phyloP scores from a whole-genome alignment of 2,329 filamentous ascomycete species.

The Ascochyta pisi region DNA sequence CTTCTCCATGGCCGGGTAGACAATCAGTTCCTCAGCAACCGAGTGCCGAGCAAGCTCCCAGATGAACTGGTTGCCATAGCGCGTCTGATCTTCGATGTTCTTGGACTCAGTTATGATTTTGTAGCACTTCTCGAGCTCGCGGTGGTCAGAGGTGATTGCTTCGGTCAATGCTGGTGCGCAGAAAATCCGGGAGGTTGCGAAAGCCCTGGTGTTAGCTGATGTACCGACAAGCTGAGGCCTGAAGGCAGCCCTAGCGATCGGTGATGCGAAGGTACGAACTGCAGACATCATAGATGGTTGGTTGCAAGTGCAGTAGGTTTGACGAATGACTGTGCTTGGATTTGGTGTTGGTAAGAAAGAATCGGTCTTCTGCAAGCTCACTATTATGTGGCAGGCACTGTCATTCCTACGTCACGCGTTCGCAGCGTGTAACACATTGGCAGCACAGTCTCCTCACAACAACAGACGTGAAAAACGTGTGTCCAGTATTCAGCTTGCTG shows the following conservation, averaged over 20 bases:
- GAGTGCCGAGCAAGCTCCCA: constrained; percentile 62
- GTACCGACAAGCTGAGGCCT: not conserved
- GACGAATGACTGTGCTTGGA: not conserved
- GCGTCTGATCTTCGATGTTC: constrained; percentile 53
- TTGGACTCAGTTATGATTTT: constrained; percentile 49
- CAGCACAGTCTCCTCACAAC: not conserved
- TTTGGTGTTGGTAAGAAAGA: not conserved
- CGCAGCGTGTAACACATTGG: constrained; percentile 1
- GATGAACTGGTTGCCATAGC: constrained; percentile 60
- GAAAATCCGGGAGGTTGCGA: constrained; percentile 1
- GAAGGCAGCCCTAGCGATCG: constrained; percentile 13
- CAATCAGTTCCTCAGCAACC: constrained; percentile 58
- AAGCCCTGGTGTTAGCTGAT: not conserved
- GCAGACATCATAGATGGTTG: constrained; percentile 5
- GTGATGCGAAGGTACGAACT: constrained; percentile 11
- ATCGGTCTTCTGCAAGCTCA: not conserved
- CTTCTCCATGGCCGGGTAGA: constrained; percentile 49
- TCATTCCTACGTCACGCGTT: constrained; percentile 9
- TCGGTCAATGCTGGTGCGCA: constrained; percentile 40
- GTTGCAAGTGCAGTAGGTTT: no score
- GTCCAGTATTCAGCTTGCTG: not conserved
- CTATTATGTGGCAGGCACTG: not conserved
- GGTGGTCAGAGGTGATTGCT: constrained; percentile 52
- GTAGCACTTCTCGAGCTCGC: constrained; percentile 53
- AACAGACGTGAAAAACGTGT: not conserved